A percentile compares a stretch with the other conserved stretches of the same genome.
These are phyloP conservation scores for Myxozyma mucilagina DNA, from an alignment of 805 yeast species.

Conservation along the genomic window DNA sequence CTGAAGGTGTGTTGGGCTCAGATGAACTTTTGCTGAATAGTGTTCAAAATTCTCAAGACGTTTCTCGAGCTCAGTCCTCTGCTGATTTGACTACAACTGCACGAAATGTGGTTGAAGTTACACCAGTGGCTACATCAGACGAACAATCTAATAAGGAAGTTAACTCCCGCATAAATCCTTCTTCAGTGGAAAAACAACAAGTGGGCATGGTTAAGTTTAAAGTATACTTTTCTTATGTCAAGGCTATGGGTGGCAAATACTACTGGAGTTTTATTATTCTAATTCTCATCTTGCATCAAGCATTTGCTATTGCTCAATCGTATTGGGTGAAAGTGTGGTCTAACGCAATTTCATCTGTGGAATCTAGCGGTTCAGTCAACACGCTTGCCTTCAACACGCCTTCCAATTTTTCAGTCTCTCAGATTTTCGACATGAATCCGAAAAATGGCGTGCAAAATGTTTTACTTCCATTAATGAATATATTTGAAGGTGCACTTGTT, in stretches of 20 bases:
- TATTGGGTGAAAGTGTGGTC: constrained; percentile 94
- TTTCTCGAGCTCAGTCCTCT: constrained; percentile 65
- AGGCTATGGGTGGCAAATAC: constrained; percentile 63
- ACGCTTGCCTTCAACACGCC: neutral
- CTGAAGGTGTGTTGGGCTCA: constrained; percentile 73
- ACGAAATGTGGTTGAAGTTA: constrained; percentile 74
- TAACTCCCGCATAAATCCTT: constrained; percentile 74
- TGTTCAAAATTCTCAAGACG: constrained; percentile 35
- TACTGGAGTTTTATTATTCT: constrained; percentile 52
- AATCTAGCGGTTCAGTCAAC: neutral
- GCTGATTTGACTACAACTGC: constrained; percentile 80
- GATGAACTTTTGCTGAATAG: constrained; percentile 45
- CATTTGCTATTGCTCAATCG: constrained; percentile 66
- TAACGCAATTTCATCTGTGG: constrained; percentile 23
- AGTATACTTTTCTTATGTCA: constrained; percentile 70
- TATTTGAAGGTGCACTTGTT: neutral
- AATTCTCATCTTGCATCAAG: constrained; percentile 59
- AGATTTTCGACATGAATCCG: constrained; percentile 14
- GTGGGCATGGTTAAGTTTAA: constrained; percentile 76
- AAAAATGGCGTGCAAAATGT: constrained; percentile 21
- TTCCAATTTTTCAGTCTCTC: constrained; percentile 1
- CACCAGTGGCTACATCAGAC: constrained; percentile 71
- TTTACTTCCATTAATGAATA: constrained; percentile 5
- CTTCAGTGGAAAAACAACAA: constrained; percentile 65
- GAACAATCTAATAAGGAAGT: constrained; percentile 69